These are phyloP conservation scores for Coccomyxa sp. DNA, from an alignment of 139 green algal genomes.

Conservation along the genomic window DNA sequence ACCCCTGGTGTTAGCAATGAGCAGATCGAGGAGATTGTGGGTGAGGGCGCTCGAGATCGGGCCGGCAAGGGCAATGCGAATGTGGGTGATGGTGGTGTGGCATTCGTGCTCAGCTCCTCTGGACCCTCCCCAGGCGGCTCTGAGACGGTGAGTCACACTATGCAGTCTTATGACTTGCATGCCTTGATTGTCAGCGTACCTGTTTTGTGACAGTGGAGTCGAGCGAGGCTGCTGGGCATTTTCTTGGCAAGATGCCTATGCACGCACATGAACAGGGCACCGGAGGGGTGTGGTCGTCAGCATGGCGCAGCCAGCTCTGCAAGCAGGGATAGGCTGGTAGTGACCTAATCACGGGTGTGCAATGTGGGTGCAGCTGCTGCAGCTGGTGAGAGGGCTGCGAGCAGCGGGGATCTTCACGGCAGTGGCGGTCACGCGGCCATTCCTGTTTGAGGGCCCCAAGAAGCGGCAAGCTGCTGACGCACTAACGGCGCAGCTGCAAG, in stretches of 20 bases:
- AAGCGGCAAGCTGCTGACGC: constrained; percentile 56
- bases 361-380: constrained; percentile 44
- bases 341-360: too few species aligned
- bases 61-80: constrained; percentile 38
- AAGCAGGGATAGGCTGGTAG: too few species aligned
- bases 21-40: constrained; percentile 26
- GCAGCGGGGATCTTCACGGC: constrained; percentile 69
- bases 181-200: too few species aligned
- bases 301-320: too few species aligned
- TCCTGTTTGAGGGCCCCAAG: constrained; percentile 67
- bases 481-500: constrained; percentile 53
- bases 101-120: constrained; percentile 58
- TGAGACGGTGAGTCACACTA: constrained; percentile 43
- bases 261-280: too few species aligned
- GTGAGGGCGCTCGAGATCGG: constrained; percentile 24
- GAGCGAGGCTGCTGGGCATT: too few species aligned
- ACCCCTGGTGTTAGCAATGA: background rate
- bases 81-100: constrained; percentile 6
- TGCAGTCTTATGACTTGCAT: too few species aligned
- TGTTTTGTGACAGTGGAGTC: too few species aligned
- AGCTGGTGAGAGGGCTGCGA: constrained; percentile 54
- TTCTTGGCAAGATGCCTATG: too few species aligned
- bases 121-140: constrained; percentile 53
- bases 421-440: constrained; percentile 62
- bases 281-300: too few species aligned